Evolutionary conservation across 2,329 filamentous ascomycete species (phyloP).

Genomic region (Aspergillus persii): DNA sequence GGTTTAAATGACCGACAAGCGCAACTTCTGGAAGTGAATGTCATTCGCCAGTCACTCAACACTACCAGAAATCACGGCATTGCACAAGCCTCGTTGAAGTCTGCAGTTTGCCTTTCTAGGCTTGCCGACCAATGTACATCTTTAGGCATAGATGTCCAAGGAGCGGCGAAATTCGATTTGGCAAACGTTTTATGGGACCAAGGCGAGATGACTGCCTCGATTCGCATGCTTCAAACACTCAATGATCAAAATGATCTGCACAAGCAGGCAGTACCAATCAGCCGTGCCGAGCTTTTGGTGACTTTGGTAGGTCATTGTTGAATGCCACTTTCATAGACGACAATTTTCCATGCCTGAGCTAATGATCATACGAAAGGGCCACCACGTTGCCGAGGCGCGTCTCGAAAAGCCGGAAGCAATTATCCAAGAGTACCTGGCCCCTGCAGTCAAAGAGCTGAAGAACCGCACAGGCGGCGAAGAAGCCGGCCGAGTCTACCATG

Average conservation of each 20-base stretch:
- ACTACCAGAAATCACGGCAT: constrained; percentile 78
- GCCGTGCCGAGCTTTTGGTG: constrained; percentile 75
- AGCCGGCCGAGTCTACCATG: constrained; percentile 85
- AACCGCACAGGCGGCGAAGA: constrained; percentile 66
- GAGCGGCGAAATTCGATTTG: constrained; percentile 73
- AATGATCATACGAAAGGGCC: constrained; percentile 52
- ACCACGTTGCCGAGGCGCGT: constrained; percentile 83
- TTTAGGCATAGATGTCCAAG: constrained; percentile 73
- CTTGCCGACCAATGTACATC: constrained; percentile 68
- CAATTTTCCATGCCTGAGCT: background rate
- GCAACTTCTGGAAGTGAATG: constrained; percentile 70
- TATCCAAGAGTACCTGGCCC: constrained; percentile 78
- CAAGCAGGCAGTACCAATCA: constrained; percentile 69
- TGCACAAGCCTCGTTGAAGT: constrained; percentile 81
- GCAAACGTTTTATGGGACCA: constrained; percentile 93
- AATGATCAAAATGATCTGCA: constrained; percentile 60
- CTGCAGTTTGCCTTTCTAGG: constrained; percentile 77
- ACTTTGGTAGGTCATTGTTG: constrained; percentile 59
- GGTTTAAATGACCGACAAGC: constrained; percentile 63
- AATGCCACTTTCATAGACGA: background rate
- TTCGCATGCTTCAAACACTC: constrained; percentile 79
- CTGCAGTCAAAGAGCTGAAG: constrained; percentile 77
- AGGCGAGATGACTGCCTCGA: constrained; percentile 83
- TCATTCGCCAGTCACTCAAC: constrained; percentile 71
- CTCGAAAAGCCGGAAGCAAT: constrained; percentile 90